Base-by-base conservation (phyloP, 768 basidiomycete species). In the Hypholoma fasciculare region DNA sequence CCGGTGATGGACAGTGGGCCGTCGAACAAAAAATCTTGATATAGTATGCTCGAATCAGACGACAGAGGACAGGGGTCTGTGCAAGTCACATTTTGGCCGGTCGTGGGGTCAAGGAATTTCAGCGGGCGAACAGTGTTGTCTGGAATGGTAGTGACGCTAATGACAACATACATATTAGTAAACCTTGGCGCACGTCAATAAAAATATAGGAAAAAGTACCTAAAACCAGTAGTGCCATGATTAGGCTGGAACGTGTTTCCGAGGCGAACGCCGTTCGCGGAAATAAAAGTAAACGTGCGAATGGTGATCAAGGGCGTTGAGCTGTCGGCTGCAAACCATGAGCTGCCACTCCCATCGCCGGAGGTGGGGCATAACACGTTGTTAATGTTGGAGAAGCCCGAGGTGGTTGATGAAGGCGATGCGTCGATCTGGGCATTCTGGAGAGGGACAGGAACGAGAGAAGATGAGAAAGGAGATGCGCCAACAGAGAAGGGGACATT, bases 1-100 rank as follows among this genome's bases (percentile, higher is more conserved):
- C 97, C 97, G 6, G 95, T 97, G 64, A 98, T 83, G n/a, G 78
- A 74, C 36, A 83, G 69, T 6, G 82, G 69, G 26, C 68, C 69
- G 50, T 79, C 72, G 70, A 98, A 98, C 42, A 97, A 75, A 75
- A 97, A 99, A 72, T 99, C 97, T 71, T 98, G 95, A 69, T 94
- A 98, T 1, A 84, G 81, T 56, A 98, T 73, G 11, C 85, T 80
- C 2, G 90, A 70, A 69, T 97, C 85, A 46, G 86, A 86, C 4
- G 85, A 85, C 40, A 99, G 79, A 0, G 95, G 93, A 71, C 97
- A 99, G 19, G 78, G 74, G 52, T 81, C 74, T 8, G 86, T 78
- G 73, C 97, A 99, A 0, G 93, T 92, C 61, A 77, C 72, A 63
- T 89, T 92, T 67, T 89, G 77, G 42, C 88, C 86, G 11, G 88